Percentiles rank a stretch among this genome's conserved stretches.
phyloP scores from a whole-genome alignment of 768 basidiomycete species.

The Boletus sp. region DNA sequence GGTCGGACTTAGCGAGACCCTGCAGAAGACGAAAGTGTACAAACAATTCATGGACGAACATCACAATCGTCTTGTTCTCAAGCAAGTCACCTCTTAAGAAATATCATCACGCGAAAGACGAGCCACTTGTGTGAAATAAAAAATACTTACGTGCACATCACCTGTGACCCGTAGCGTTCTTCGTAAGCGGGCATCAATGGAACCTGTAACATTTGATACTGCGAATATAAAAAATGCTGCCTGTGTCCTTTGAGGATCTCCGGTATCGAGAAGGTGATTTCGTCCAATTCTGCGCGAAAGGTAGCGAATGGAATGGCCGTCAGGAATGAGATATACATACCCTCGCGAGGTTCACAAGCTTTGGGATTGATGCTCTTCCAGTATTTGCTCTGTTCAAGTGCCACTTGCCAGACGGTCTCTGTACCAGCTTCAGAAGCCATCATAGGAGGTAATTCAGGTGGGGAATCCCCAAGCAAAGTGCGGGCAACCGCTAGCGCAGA shows the following conservation, averaged over 20 bases:
- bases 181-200: slow-evolving; percentile 74
- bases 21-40: slow-evolving; percentile 26
- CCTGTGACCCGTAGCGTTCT: slow-evolving; percentile 73
- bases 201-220: slow-evolving; percentile 75
- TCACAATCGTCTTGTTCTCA: slow-evolving; percentile 70
- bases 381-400: slow-evolving; percentile 81
- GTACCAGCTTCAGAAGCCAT: slow-evolving; percentile 78
- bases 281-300: slow-evolving; percentile 50
- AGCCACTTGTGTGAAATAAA: background rate
- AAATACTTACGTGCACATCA: slow-evolving; percentile 82
- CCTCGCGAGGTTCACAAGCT: slow-evolving; percentile 77
- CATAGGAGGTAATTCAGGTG: slow-evolving; percentile 70
- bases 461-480: slow-evolving; percentile 87
- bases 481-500: slow-evolving; percentile 86
- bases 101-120: slow-evolving; percentile 1
- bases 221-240: slow-evolving; percentile 76
- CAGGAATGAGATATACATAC: slow-evolving; percentile 37
- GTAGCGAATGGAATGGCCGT: background rate
- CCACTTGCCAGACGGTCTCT: slow-evolving; percentile 88
- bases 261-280: slow-evolving; percentile 64
- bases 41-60: slow-evolving; percentile 96
- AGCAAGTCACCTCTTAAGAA: slow-evolving; percentile 68
- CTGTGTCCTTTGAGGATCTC: slow-evolving; percentile 90
- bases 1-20: background rate
- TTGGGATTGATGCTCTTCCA: slow-evolving; percentile 89